Evolutionary conservation across 1,284 basidiomycete species (phyloP), one percentile per base, ranked within the genome.

Genomic region (Rhizoctonia solani): DNA sequence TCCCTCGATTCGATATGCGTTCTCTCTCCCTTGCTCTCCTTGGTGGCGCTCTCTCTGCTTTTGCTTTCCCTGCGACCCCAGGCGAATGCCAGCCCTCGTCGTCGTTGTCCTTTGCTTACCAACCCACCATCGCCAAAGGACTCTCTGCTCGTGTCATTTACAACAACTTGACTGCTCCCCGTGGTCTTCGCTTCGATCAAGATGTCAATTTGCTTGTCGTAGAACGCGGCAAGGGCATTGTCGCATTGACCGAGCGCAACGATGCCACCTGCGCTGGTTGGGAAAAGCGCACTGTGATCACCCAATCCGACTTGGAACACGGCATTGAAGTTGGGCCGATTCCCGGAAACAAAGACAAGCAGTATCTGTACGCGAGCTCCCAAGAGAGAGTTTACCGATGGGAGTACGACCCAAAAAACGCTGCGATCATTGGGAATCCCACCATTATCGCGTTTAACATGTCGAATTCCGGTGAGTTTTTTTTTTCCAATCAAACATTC

Each of bases 171-270:
- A 78, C 78, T 0, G 71, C 72, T 1, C 80, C 80, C 14, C 74
- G 79, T 3, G 79, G 79, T 0, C 78, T 81, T 47, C 71, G 75
- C 6, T 75, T 80, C 54, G 80, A 81, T 52, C 63, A 66, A 1
- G 52, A 69, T 25, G 72, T 74, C 16, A 80, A 80, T 68, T 71
- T 81, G n/a, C 77, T 81, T 11, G 79, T 80, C 14, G 75, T 81
- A 29, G 79, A 81, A 68, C 74, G 76, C 29, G 77, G 79, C 0
- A 71, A 76, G 25, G 79, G 80, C 4, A 70, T 81, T 14, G 77
- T 79, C 1, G 79, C 77, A 1, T 79, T 81, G 63, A 71, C 63
- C n/a, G 39, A 39, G 16, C 54, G 47, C 21, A 59, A 67, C 29
- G 55, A 52, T 21, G 65, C 74, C 29, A 47, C 53, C 21, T 69